Evolutionary conservation across 2,329 filamentous ascomycete species (phyloP), one percentile per base, ranked within the genome.

Genomic region (Venturia pyrina): DNA sequence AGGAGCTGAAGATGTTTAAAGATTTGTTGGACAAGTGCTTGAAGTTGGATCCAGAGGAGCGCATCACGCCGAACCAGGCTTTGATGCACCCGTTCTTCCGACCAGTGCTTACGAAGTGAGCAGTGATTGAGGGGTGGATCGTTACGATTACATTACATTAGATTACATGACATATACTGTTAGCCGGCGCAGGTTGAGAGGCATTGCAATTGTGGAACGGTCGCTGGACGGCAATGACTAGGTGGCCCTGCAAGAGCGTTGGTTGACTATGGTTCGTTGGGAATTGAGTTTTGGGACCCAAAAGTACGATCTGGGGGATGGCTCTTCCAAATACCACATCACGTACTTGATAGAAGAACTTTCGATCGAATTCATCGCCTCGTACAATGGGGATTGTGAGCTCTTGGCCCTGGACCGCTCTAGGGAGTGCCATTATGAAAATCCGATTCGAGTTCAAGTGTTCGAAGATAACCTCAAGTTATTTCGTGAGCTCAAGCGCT

Each of bases 11-110:
- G 67, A 82, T 89, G 64, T 96, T 99, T 76, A 83, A 91, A 70
- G 93, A 98, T 76, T 79, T 99, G 62, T 79, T 99, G 66, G 93
- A 96, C 73, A 88, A 89, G 65, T 98, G 93, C 74, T 81, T 99
- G 69, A 87, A 88, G 67, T 83, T 98, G 69, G 96, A 98, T 73
- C 91, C 93, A 0, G 93, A 96, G 75, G 96, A 96, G 81, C 85
- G 95, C 68, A 90, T 95, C 72, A 93, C 90, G 60, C 90, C 95
- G 0, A 81, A 84, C 17, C 93, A 98, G 72, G 95, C 95, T 62
- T 79, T 98, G 71, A 88, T 87, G 73, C 93, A 98, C 79, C 90
- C 90, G 0, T 98, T 98, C 50, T 57, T 62, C 24, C 60, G 43
- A 2, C 37, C 37, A 15, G 43, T 43, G 10, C 37, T 62, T 24